Evolutionary conservation across 345 rosid genomes (phyloP), one percentile per base, ranked within the genome.

Genomic region (Heritiera littoralis): DNA sequence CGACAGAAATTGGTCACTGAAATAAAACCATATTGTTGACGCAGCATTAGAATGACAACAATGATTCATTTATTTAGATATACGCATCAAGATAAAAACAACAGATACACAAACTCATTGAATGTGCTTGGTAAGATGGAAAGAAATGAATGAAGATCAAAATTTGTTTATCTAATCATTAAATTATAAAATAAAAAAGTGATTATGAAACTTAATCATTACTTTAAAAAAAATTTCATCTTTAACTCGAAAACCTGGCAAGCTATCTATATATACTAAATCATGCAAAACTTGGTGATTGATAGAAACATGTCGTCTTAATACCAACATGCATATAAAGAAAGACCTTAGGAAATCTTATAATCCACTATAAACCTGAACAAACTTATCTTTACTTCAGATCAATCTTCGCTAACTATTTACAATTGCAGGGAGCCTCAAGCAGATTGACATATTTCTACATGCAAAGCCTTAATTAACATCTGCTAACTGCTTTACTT

Each of bases 1-100:
- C 12, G n/a, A 30, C 55, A 63, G 70, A 61, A 43, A 55, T 46
- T 76, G 49, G 2, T 64, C 79, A 76, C 79, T 76, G 79, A 64
- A 76, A 46, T 3, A 32, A 48, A 74, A 20, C 18, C 20, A 55
- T 54, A 48, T 32, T 52, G 52, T 32, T 71, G 18, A 58, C 7
- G 10, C 61, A 56, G 11, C 23, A 56, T 9, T 18, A 56, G 7
- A 5, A 18, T 55, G 61, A 55, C 3, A 55, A 18, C 3, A 18
- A 55, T 55, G 23, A 15, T 55, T 55, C 23, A 55, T 55, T 55
- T 18, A 18, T 20, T 59, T 7, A 59, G 32, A 28, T 23, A 60
- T 60, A 35, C 38, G 65, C 38, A 59, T 20, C 61, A 55, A 55
- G 60, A 55, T 55, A 55, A 7, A 58, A 58, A 11, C 8, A n/a